Percentiles rank a stretch among this genome's conserved stretches.
phyloP scores from a whole-genome alignment of 495 filamentous ascomycete genomes.

The Beverwykella pulmonaria region DNA sequence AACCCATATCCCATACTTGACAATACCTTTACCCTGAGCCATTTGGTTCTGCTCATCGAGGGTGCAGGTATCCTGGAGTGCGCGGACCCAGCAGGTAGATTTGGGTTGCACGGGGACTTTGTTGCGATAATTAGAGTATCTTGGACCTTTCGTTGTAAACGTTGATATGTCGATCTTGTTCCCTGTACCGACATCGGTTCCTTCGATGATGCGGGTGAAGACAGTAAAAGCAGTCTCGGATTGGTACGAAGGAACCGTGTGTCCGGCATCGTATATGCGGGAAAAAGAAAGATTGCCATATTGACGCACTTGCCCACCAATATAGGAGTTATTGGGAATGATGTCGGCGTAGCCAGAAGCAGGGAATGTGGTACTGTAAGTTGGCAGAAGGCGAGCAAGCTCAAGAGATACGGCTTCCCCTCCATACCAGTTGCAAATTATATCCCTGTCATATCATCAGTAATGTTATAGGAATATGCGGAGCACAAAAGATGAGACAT shows the following conservation, averaged over 20 bases:
- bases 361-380: constrained; percentile 59
- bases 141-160: constrained; percentile 58
- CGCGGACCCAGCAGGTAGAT: constrained; percentile 59
- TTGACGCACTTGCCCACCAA: constrained; percentile 47
- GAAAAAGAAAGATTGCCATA: constrained; percentile 49
- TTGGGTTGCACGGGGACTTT: constrained; percentile 19
- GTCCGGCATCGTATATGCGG: constrained; percentile 48
- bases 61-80: constrained; percentile 55
- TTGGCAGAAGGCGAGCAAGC: constrained; percentile 30
- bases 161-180: constrained; percentile 50
- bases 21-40: constrained; percentile 46
- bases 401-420: constrained; percentile 45
- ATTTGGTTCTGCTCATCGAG: constrained; percentile 52
- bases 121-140: constrained; percentile 53
- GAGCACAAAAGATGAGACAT: neutral
- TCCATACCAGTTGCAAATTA: constrained; percentile 48
- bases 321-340: constrained; percentile 51
- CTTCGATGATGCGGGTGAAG: constrained; percentile 46
- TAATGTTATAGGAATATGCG: neutral
- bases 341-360: constrained; percentile 54
- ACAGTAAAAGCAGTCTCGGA: constrained; percentile 49
- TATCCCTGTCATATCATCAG: constrained; percentile 34
- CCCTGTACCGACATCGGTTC: constrained; percentile 50
- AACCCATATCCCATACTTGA: constrained; percentile 58
- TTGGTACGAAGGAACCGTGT: constrained; percentile 48